These are phyloP conservation scores for Tillandsia fasciculata DNA, from an alignment of 176 grass and related monocot genomes.

Conservation along the genomic window DNA sequence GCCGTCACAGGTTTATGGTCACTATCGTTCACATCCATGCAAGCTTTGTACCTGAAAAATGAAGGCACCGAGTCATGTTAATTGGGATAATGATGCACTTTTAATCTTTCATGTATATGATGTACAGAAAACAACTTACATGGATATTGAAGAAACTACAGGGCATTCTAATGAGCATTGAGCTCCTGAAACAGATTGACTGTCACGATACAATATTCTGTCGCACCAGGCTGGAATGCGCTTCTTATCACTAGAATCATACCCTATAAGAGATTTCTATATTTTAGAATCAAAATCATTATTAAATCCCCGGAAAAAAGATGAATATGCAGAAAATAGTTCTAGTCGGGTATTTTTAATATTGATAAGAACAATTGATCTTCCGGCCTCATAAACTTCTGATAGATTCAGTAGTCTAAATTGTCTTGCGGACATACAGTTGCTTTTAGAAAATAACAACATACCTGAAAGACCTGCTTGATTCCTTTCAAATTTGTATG, in stretches of 20 bases:
- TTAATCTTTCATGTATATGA: not conserved
- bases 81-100: not conserved
- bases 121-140: conserved; percentile 48
- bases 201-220: conserved; percentile 80
- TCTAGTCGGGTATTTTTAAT: too few species aligned
- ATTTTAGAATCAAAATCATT: not conserved
- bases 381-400: too few species aligned
- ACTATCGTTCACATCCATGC: conserved; percentile 82
- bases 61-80: not conserved
- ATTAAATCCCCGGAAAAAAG: not conserved
- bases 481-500: conserved; percentile 92
- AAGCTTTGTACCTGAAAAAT: conserved; percentile 74
- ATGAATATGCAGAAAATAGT: not conserved
- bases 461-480: conserved; percentile 58
- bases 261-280: conserved; percentile 40
- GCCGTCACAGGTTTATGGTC: conserved; percentile 92
- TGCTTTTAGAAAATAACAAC: not conserved
- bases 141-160: conserved; percentile 66
- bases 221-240: conserved; percentile 97
- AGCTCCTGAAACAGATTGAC: conserved; percentile 31
- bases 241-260: conserved; percentile 89
- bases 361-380: too few species aligned
- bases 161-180: conserved; percentile 63
- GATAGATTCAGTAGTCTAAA: too few species aligned
- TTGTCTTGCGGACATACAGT: too few species aligned